Base-by-base conservation (phyloP, 129 eudicot genomes). In the Flaveria robusta region DNA sequence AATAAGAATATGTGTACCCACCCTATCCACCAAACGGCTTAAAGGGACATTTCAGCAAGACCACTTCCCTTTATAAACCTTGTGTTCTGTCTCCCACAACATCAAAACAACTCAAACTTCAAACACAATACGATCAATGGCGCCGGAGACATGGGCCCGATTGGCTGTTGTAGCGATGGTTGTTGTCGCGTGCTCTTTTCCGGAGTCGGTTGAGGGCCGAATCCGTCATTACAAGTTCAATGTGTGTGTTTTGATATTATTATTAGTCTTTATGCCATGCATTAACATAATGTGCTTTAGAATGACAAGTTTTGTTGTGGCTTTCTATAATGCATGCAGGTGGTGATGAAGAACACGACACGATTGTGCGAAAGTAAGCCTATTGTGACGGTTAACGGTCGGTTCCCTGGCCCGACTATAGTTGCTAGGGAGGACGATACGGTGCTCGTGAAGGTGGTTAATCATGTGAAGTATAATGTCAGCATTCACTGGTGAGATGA, bases 371-470 rank as follows among this genome's bases (percentile, higher is more conserved):
- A 87, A 51, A 89, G 84, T 62, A 92, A 92, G 79, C 87, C 87
- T 39, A 84, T 87, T 1, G 97, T 92, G 39, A 92, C 97, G 1
- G 89, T 92, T 26, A 92, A 92, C 5, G 93, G 97, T 11, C 84
- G 50, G n/a, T 92, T 80, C 52, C 97, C 97, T 0, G 97, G 97
- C 15, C 97, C 96, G 7, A 92, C 90, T 31, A 78, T 92, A 37
- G 88, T 80, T 47, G 96, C 97, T 14, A 87, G 93, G 76, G 97
- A 92, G 67, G 97, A 72, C 64, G 97, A 92, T 55, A 92, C 91
- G 0, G 78, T 92, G n/a, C 75, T 84, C 34, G 64, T 92, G 75
- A 92, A 92, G 72, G 97, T 89, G 66, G 96, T 87, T 73, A 92
- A 92, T 62, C 89, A 92, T 49, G 91, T 89, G 41, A 79, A 81